phyloP scores from a whole-genome alignment of 257 asterid species.

The Lycium barbarum region DNA sequence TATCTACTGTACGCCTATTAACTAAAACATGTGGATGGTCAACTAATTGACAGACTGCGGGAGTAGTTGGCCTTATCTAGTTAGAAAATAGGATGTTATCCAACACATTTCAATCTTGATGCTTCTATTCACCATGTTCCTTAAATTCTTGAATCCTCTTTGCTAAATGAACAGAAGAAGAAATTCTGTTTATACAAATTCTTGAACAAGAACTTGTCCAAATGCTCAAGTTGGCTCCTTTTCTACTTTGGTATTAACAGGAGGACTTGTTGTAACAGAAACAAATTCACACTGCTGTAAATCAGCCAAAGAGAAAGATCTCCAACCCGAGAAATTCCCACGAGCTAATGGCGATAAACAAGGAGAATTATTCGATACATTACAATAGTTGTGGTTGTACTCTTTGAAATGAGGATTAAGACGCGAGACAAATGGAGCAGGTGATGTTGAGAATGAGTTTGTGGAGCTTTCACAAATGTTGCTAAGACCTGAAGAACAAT shows the following conservation, averaged over 20 bases:
- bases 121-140: neutral
- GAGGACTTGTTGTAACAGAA: conserved; percentile 29
- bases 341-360: conserved; percentile 27
- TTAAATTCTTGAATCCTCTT: too few relatives aligned
- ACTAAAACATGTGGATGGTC: neutral
- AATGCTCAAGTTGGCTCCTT: conserved; percentile 32
- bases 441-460: neutral
- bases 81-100: too few relatives aligned
- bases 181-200: conserved; percentile 11
- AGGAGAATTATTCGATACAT: conserved; percentile 24
- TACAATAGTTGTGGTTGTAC: conserved; percentile 10
- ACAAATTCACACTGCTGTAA: conserved; percentile 49
- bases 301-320: conserved; percentile 75
- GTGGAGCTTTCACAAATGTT: neutral
- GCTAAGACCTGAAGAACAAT: neutral
- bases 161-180: too few relatives aligned
- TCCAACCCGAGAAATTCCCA: conserved; percentile 49
- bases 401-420: conserved; percentile 29
- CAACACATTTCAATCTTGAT: neutral
- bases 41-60: neutral
- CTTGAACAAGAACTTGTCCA: neutral
- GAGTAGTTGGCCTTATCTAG: neutral
- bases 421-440: neutral
- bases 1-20: too few relatives aligned
- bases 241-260: conserved; percentile 13